Percentiles rank a stretch among this genome's conserved stretches.
Conservation (phyloP, 306 rosid genomes). For the Malus sylvestris region DNA sequence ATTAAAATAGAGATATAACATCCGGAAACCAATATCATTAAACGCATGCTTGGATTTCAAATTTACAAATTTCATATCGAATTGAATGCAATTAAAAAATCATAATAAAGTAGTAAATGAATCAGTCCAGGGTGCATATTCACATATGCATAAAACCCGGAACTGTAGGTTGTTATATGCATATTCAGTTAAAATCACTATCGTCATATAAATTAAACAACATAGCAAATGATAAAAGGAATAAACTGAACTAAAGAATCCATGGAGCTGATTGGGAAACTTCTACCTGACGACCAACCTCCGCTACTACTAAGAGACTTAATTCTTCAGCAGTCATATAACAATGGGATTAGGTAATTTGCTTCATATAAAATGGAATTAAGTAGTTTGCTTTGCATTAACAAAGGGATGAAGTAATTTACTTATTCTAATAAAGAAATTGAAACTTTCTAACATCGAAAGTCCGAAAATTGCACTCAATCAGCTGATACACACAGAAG, state of each 20-base stretch:
- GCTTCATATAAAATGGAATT: not conserved
- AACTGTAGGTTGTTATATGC: not conserved
- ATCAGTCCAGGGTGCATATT: not conserved
- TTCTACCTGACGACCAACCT: not conserved
- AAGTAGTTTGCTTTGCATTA: not conserved
- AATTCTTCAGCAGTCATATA: not conserved
- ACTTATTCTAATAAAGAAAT: not conserved
- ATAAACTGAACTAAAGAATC: not conserved
- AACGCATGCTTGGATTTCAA: not conserved
- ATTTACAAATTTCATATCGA: not conserved
- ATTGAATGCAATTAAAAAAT: not conserved
- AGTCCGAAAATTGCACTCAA: not conserved
- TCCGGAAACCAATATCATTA: not conserved
- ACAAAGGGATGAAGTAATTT: not conserved
- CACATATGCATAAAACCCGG: not conserved
- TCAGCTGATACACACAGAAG: not conserved
- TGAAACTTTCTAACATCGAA: not conserved
- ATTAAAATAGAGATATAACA: not conserved
- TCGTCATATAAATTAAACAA: not conserved
- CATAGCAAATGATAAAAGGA: not conserved
- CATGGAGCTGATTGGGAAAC: not conserved
- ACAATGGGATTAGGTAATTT: not conserved
- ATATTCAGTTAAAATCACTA: not conserved
- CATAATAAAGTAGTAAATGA: not conserved
- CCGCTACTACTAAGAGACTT: not conserved